These are phyloP conservation scores for Beauveria caledonica DNA, from an alignment of 2,329 filamentous ascomycete genomes.

Conservation along the genomic window DNA sequence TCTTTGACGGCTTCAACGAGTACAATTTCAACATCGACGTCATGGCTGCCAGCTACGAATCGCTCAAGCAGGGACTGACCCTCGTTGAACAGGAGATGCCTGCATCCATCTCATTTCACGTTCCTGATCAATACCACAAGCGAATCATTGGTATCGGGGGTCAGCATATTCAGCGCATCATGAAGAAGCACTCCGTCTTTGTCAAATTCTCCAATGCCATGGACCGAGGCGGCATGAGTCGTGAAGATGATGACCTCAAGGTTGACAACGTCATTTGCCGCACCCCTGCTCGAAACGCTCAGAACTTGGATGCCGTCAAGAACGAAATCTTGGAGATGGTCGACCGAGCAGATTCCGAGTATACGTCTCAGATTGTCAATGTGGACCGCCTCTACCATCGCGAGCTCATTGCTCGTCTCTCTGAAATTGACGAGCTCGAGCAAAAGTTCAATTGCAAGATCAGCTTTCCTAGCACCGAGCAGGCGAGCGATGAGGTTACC, in stretches of 20 bases:
- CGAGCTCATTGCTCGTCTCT: constrained; percentile 79
- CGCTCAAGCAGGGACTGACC: constrained; percentile 84
- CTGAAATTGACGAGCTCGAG: constrained; percentile 88
- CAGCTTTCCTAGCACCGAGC: constrained; percentile 93
- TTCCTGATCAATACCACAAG: constrained; percentile 98
- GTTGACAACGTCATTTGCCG: constrained; percentile 99
- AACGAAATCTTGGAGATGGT: constrained; percentile 99
- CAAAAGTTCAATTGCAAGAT: constrained; percentile 99
- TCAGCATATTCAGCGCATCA: constrained; percentile 97
- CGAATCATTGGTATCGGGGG: constrained; percentile 98
- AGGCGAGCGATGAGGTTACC: constrained; percentile 91
- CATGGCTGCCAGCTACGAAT: constrained; percentile 83
- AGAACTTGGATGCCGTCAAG: constrained; percentile 94
- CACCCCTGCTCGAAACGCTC: constrained; percentile 91
- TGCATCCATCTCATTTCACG: constrained; percentile 96
- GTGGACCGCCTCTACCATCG: constrained; percentile 94
- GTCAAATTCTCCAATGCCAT: constrained; percentile 99
- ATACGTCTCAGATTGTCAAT: constrained; percentile 86
- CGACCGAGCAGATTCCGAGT: constrained; percentile 95
- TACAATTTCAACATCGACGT: constrained; percentile 99
- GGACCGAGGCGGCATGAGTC: constrained; percentile 86
- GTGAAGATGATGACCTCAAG: constrained; percentile 96
- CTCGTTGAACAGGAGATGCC: constrained; percentile 99
- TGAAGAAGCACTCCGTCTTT: constrained; percentile 99
- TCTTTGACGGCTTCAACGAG: constrained; percentile 98